These are phyloP conservation scores for Antrodiella citrinella DNA, from an alignment of 768 basidiomycete genomes.

Conservation along the genomic window DNA sequence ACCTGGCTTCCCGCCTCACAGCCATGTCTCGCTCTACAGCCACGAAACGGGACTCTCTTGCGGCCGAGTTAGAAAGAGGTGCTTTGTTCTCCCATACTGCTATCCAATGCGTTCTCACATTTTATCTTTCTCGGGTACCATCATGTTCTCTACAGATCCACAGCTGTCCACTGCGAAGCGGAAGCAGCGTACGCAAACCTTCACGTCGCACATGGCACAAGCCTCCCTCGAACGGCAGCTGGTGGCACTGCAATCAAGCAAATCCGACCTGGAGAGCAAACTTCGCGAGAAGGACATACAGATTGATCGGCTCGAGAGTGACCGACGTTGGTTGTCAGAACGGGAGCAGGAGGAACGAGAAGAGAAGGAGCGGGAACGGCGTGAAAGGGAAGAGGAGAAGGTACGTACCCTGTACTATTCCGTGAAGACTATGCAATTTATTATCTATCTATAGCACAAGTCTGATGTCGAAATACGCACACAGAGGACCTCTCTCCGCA, in stretches of 20 bases:
- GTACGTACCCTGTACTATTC: conserved; percentile 27
- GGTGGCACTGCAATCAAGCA: conserved; percentile 48
- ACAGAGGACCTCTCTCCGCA: conserved; percentile 39
- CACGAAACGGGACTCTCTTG: conserved; percentile 55
- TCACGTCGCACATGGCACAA: conserved; percentile 53
- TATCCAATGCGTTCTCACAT: not conserved
- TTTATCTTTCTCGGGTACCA: not conserved
- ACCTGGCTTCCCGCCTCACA: conserved; percentile 3
- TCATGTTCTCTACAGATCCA: conserved; percentile 37
- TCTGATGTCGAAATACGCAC: conserved; percentile 43
- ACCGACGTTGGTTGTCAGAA: conserved; percentile 62
- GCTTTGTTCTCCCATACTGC: not conserved
- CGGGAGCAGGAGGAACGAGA: conserved; percentile 60
- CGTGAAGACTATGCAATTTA: conserved; percentile 7
- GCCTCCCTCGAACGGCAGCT: conserved; percentile 65
- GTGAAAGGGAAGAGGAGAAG: conserved; percentile 48
- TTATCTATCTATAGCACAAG: conserved; percentile 33
- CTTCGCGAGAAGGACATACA: conserved; percentile 54
- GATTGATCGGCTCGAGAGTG: conserved; percentile 62
- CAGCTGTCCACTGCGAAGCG: conserved; percentile 61
- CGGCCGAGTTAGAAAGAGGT: conserved; percentile 64
- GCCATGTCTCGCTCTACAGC: conserved; percentile 23
- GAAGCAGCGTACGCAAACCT: conserved; percentile 55
- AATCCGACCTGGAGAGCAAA: conserved; percentile 59
- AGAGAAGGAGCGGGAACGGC: conserved; percentile 53